These are phyloP conservation scores for Protea cynaroides DNA, from an alignment of 164 flowering plant species.

Conservation along the genomic window DNA sequence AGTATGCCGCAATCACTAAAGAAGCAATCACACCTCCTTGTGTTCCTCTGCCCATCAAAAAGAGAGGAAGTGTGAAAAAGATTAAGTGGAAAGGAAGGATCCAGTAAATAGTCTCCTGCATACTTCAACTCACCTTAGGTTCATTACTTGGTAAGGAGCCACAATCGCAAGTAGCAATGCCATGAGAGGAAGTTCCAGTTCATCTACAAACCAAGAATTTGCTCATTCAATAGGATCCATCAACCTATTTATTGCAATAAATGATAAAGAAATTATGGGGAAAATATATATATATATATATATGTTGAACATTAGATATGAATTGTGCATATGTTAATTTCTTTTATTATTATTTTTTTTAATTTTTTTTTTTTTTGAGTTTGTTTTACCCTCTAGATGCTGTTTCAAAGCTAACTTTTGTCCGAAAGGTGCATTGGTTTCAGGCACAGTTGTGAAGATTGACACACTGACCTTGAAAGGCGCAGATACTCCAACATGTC, in stretches of 20 bases:
- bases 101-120: neutral
- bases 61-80: neutral
- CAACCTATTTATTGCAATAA: neutral
- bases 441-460: too few species aligned
- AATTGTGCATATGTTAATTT: too few species aligned
- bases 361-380: too few species aligned
- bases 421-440: too few species aligned
- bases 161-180: conserved; percentile 60
- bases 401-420: too few species aligned
- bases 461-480: too few species aligned
- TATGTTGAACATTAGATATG: too few species aligned
- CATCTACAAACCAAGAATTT: conserved; percentile 33
- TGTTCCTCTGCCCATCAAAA: conserved; percentile 50
- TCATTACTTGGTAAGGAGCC: conserved; percentile 58
- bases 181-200: conserved; percentile 71
- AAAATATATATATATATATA: neutral
- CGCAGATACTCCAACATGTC: too few species aligned
- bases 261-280: conserved; percentile 1
- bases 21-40: conserved; percentile 58
- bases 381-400: too few species aligned
- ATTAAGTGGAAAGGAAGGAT: neutral
- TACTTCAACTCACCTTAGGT: conserved; percentile 38
- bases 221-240: neutral
- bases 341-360: too few species aligned
- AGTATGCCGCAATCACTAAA: conserved; percentile 53